Evolutionary conservation across 768 basidiomycete species (phyloP).

Genomic region (Udeniomyces megalosporus): DNA sequence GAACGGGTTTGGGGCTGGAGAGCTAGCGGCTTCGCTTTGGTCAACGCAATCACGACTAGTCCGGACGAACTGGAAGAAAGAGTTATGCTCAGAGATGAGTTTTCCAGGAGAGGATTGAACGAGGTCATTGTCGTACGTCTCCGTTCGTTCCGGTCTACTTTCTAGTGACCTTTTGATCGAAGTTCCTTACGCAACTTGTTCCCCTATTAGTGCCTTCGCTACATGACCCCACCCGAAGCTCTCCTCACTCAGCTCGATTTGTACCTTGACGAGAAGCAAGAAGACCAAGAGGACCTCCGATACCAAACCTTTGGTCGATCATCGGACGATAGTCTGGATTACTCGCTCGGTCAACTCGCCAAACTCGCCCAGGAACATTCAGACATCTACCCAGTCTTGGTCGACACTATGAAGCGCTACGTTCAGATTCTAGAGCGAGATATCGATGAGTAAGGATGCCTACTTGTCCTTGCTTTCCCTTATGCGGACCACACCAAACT

Average conservation of each 20-base stretch:
- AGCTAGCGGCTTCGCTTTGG: neutral
- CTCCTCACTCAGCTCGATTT: constrained; percentile 65
- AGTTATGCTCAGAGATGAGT: constrained; percentile 63
- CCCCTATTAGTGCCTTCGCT: constrained; percentile 46
- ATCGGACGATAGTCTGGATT: constrained; percentile 29
- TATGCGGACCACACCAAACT: too few species aligned
- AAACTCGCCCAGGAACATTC: constrained; percentile 45
- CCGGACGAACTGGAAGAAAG: constrained; percentile 57
- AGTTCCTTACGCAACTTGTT: neutral
- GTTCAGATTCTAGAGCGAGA: constrained; percentile 41
- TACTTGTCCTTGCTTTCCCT: too few species aligned
- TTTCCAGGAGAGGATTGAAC: constrained; percentile 62
- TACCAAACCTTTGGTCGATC: neutral
- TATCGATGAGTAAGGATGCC: constrained; percentile 42
- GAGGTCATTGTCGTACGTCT: constrained; percentile 62
- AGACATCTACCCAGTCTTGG: constrained; percentile 46
- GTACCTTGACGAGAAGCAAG: constrained; percentile 74
- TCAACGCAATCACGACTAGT: neutral
- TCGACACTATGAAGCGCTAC: constrained; percentile 46
- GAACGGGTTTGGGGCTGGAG: constrained; percentile 20
- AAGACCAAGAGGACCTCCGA: constrained; percentile 71
- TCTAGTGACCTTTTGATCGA: neutral
- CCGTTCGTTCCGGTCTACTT: neutral
- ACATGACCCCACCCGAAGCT: constrained; percentile 56
- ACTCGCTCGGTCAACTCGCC: constrained; percentile 46